Evolutionary conservation across 2,329 filamentous ascomycete genomes (phyloP).

Genomic region (Coniochaeta sp.): DNA sequence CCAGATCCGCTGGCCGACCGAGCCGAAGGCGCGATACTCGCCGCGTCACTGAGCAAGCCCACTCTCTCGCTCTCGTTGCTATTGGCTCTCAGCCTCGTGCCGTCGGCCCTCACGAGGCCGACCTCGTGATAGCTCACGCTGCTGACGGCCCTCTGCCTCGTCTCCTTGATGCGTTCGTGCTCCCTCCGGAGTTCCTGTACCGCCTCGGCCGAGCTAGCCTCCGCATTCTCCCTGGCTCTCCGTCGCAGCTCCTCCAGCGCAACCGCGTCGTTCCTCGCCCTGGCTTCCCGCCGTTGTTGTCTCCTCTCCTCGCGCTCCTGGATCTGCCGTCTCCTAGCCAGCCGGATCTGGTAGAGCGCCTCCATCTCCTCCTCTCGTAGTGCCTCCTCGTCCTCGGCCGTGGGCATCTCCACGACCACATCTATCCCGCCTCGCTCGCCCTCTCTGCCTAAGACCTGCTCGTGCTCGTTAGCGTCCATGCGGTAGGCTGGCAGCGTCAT

Average conservation of each 20-base stretch:
- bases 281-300: conserved; percentile 61
- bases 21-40: conserved; percentile 45
- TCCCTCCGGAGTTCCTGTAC: conserved; percentile 52
- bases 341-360: conserved; percentile 78
- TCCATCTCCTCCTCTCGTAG: conserved; percentile 89
- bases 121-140: conserved; percentile 71
- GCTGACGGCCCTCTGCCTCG: conserved; percentile 60
- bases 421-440: conserved; percentile 91
- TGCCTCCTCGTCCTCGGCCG: conserved; percentile 67
- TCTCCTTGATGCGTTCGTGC: conserved; percentile 48
- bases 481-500: conserved; percentile 90
- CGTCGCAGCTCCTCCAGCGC: conserved; percentile 58
- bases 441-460: conserved; percentile 78
- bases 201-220: conserved; percentile 37
- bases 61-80: conserved; percentile 66
- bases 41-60: conserved; percentile 64
- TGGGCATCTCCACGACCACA: conserved; percentile 78
- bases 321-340: conserved; percentile 66
- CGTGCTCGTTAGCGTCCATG: conserved; percentile 61
- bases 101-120: conserved; percentile 70
- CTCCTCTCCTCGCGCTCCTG: conserved; percentile 73
- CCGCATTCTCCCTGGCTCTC: conserved; percentile 38
- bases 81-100: conserved; percentile 65
- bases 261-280: conserved; percentile 59
- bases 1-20: conserved; percentile 19